These are phyloP conservation scores for Tetrapyrgos nigripes DNA, from an alignment of 1,284 basidiomycete species.

Conservation along the genomic window DNA sequence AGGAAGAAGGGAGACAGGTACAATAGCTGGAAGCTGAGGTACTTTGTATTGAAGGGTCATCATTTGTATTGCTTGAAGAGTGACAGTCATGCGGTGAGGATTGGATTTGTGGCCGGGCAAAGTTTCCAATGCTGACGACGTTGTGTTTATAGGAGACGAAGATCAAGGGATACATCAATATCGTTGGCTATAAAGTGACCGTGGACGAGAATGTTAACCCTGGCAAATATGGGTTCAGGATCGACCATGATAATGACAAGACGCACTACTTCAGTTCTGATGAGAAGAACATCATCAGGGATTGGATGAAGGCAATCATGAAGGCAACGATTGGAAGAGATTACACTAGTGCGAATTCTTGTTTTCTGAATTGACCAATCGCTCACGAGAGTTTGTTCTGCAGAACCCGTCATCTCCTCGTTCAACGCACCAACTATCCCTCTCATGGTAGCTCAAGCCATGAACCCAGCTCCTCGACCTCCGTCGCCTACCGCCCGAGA, in stretches of 20 bases:
- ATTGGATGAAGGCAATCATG: constrained; percentile 99
- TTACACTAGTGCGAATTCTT: constrained; percentile 72
- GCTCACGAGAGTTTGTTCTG: constrained; percentile 11
- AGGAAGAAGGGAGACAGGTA: constrained; percentile 95
- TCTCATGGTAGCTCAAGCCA: constrained; percentile 91
- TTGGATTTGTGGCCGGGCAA: constrained; percentile 19
- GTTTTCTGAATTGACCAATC: background rate
- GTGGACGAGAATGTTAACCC: constrained; percentile 93
- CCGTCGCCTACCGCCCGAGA: constrained; percentile 90
- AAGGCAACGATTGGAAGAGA: constrained; percentile 97
- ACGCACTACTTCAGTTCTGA: constrained; percentile 92
- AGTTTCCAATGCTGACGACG: constrained; percentile 5
- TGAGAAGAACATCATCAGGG: constrained; percentile 83
- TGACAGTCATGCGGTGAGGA: constrained; percentile 70
- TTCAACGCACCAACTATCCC: constrained; percentile 98
- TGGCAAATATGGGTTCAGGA: constrained; percentile 94
- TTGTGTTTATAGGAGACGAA: constrained; percentile 73
- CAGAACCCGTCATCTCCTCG: constrained; percentile 94
- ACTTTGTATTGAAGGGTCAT: constrained; percentile 93
- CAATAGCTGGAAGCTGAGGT: constrained; percentile 92
- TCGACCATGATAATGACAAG: constrained; percentile 90
- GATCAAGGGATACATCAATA: constrained; percentile 95
- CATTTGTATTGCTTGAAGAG: constrained; percentile 88
- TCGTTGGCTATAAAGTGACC: constrained; percentile 92
- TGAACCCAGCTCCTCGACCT: constrained; percentile 94